Conservation (phyloP, 768 basidiomycete genomes). For the Boletellus emodensis region DNA sequence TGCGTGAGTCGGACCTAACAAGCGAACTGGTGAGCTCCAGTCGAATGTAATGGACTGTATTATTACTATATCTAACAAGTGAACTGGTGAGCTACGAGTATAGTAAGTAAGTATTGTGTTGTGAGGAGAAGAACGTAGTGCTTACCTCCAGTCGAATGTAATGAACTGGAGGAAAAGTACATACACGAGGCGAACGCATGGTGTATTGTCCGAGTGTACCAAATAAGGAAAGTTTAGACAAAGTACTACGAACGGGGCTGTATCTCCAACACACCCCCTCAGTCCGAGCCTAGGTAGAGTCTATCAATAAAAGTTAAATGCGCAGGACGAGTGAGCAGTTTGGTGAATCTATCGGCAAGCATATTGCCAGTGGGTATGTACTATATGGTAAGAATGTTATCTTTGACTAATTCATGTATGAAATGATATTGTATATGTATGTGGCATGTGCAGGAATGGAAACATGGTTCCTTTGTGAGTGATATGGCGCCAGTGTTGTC, state of each 20-base stretch:
- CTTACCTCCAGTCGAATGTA: no score
- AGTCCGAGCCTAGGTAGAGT: not conserved
- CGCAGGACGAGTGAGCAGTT: slow-evolving; percentile 22
- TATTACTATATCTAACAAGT: not conserved
- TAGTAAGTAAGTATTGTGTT: no score
- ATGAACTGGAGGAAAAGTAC: no score
- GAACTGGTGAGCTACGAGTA: not conserved
- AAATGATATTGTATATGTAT: slow-evolving; percentile 41
- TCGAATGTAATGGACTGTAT: not conserved
- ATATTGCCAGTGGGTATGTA: slow-evolving; percentile 35
- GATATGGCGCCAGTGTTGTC: slow-evolving; percentile 39
- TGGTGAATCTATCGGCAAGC: slow-evolving; percentile 41
- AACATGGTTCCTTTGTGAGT: slow-evolving; percentile 32
- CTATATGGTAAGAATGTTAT: slow-evolving; percentile 20
- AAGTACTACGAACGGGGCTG: no score
- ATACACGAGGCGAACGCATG: no score
- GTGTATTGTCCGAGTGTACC: no score
- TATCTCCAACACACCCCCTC: no score
- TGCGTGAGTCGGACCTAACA: no score
- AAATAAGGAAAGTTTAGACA: no score
- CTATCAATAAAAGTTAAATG: not conserved
- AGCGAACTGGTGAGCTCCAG: not conserved
- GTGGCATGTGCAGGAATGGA: slow-evolving; percentile 40
- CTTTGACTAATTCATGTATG: slow-evolving; percentile 33
- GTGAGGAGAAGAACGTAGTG: no score